Conservation (phyloP, 345 rosid genomes). For the Limnanthes douglasii region DNA sequence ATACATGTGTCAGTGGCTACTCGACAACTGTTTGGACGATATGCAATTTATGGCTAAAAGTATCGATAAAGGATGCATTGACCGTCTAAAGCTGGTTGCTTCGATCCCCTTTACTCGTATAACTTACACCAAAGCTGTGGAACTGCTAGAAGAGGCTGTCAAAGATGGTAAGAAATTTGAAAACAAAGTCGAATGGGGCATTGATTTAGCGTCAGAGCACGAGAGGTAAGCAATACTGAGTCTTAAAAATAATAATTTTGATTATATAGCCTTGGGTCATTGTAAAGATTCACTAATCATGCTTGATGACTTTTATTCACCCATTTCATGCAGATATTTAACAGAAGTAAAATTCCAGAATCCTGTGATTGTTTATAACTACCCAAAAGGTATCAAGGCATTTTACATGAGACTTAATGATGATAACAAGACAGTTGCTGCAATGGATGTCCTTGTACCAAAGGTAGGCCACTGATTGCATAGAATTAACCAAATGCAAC, state of each 20-base stretch:
- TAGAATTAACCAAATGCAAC: too few relatives aligned
- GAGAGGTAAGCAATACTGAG: conserved; percentile 40
- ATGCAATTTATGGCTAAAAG: conserved; percentile 82
- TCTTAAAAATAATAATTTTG: neutral
- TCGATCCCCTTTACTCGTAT: conserved; percentile 74
- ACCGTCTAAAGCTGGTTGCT: conserved; percentile 58
- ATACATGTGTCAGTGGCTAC: conserved; percentile 75
- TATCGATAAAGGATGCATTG: conserved; percentile 58
- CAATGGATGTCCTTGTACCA: conserved; percentile 95
- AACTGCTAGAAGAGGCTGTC: conserved; percentile 48
- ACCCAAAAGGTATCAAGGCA: conserved; percentile 90
- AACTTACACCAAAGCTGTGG: conserved; percentile 73
- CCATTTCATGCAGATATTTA: conserved; percentile 41
- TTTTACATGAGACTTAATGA: conserved; percentile 95
- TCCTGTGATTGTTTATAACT: conserved; percentile 88
- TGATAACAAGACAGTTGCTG: conserved; percentile 80
- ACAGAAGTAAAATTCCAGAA: conserved; percentile 78
- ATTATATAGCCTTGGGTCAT: conserved; percentile 1
- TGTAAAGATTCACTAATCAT: neutral
- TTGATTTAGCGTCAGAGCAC: conserved; percentile 93
- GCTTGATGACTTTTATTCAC: conserved; percentile 4
- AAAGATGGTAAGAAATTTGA: conserved; percentile 61
- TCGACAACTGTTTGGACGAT: conserved; percentile 70
- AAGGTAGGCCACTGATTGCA: conserved; percentile 73
- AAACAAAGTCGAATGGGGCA: conserved; percentile 79